Conservation (phyloP, 345 rosid species). For the Erysimum cheiranthoides region DNA sequence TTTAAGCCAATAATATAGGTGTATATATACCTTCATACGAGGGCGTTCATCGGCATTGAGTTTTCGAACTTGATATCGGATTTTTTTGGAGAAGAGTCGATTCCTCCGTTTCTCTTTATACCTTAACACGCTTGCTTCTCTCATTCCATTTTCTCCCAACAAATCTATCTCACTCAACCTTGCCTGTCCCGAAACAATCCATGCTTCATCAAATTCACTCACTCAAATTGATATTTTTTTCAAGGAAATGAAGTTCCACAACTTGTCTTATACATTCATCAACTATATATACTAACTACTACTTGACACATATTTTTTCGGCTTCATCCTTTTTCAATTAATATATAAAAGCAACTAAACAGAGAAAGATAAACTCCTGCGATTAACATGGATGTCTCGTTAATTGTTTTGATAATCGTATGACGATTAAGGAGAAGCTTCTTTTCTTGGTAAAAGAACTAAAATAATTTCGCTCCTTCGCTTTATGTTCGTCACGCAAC, state of each 20-base stretch:
- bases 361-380: too few relatives aligned
- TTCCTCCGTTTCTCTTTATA: conserved; percentile 84
- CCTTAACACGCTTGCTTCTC: conserved; percentile 81
- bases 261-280: too few relatives aligned
- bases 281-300: too few relatives aligned
- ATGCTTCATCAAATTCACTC: background rate
- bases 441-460: too few relatives aligned
- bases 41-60: conserved; percentile 86
- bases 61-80: conserved; percentile 84
- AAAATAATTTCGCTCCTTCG: background rate
- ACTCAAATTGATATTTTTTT: background rate
- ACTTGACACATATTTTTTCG: too few relatives aligned
- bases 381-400: too few relatives aligned
- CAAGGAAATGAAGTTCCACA: too few relatives aligned
- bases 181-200: conserved; percentile 53
- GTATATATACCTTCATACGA: conserved; percentile 65
- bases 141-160: conserved; percentile 60
- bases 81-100: conserved; percentile 79
- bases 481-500: background rate
- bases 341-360: too few relatives aligned
- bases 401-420: too few relatives aligned
- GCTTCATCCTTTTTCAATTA: too few relatives aligned
- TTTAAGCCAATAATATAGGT: background rate
- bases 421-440: too few relatives aligned
- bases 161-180: conserved; percentile 75